Evolutionary conservation across 768 basidiomycete species (phyloP).

Genomic region (Serpula lacrymans): DNA sequence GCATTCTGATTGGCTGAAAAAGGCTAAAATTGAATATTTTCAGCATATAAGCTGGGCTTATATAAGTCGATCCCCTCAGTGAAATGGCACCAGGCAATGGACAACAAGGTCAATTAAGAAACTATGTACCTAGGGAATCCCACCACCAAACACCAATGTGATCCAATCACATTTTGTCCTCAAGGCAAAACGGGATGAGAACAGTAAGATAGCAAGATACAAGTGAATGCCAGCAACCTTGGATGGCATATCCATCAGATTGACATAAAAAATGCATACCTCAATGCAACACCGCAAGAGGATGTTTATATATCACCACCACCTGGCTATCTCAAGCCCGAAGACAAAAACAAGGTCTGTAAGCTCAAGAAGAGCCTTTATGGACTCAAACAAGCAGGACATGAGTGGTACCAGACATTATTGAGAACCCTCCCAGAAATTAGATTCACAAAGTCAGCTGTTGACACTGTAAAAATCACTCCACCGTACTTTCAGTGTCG

Average conservation of each 20-base stretch:
- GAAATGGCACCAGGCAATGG: slow-evolving; percentile 5
- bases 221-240: neutral
- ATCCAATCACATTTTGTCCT: slow-evolving; percentile 16
- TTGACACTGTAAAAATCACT: neutral
- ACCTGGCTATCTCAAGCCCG: slow-evolving; percentile 13
- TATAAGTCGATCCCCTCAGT: no score
- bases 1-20: no score
- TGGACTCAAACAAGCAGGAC: slow-evolving; percentile 6
- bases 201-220: neutral
- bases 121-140: slow-evolving; percentile 22
- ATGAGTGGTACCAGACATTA: slow-evolving; percentile 10
- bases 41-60: no score
- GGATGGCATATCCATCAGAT: slow-evolving; percentile 11
- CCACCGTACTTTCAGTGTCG: neutral
- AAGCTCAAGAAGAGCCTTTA: slow-evolving; percentile 15
- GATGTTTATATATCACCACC: slow-evolving; percentile 24
- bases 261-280: slow-evolving; percentile 13
- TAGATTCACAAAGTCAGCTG: neutral
- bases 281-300: slow-evolving; percentile 18
- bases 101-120: slow-evolving; percentile 15
- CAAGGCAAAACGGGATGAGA: neutral
- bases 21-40: no score
- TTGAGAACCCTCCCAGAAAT: neutral
- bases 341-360: slow-evolving; percentile 19
- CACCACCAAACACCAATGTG: slow-evolving; percentile 22